phyloP scores from a whole-genome alignment of 495 filamentous ascomycete species.

The Platismatia glauca region DNA sequence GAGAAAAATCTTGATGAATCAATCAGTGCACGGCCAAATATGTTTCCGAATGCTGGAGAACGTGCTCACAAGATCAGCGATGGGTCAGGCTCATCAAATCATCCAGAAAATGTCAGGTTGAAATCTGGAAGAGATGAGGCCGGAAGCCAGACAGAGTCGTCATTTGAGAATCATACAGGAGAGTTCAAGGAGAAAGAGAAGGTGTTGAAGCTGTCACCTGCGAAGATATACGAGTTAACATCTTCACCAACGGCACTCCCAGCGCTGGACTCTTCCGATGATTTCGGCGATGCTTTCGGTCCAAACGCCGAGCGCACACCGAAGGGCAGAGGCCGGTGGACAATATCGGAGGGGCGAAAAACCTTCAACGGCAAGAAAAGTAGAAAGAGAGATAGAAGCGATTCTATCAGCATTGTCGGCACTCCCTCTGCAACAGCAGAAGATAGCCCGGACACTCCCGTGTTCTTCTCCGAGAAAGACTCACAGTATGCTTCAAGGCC shows the following conservation, averaged over 20 bases:
- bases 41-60: background rate
- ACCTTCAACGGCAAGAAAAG: background rate
- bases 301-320: conserved; percentile 13
- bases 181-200: conserved; percentile 30
- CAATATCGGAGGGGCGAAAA: conserved; percentile 3
- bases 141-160: background rate
- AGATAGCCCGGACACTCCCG: background rate
- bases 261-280: conserved; percentile 27
- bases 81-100: background rate
- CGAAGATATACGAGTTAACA: conserved; percentile 47
- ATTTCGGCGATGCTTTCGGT: conserved; percentile 20
- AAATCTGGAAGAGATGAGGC: background rate
- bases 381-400: conserved; percentile 6
- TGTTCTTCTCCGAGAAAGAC: background rate
- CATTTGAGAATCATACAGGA: background rate
- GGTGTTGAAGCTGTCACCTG: conserved; percentile 43
- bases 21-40: background rate
- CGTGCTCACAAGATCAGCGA: background rate
- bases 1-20: background rate
- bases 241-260: conserved; percentile 48
- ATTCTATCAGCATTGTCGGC: background rate
- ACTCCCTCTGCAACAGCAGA: conserved; percentile 6
- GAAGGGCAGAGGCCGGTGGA: conserved; percentile 11
- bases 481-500: conserved; percentile 22
- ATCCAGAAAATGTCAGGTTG: background rate